Percentiles rank a stretch among this genome's conserved stretches.
Evolutionary conservation across 140 eudicot species (phyloP).

Genomic region (Bidens hawaiensis): DNA sequence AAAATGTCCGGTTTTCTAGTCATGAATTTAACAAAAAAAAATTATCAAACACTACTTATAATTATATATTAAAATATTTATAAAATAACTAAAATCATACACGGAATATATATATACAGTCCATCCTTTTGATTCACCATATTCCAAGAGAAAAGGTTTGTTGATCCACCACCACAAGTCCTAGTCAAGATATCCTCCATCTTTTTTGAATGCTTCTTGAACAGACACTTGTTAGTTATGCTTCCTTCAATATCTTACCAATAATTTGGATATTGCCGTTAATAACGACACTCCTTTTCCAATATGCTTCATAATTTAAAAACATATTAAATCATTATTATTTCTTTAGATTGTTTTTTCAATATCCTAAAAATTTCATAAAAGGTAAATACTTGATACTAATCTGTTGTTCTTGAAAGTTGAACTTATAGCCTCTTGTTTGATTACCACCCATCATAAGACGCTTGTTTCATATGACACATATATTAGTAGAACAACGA

Average conservation of each 20-base stretch:
- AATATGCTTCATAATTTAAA: neutral
- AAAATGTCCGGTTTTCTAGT: too few species aligned
- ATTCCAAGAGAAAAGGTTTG: conserved; percentile 15
- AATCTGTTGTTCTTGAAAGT: neutral
- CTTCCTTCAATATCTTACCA: conserved; percentile 19
- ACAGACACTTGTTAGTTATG: conserved; percentile 23
- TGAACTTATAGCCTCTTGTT: neutral
- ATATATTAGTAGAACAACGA: too few species aligned
- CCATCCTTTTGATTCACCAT: neutral
- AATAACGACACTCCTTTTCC: neutral
- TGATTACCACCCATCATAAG: neutral
- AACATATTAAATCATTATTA: too few species aligned
- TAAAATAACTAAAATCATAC: neutral
- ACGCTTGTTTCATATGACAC: neutral
- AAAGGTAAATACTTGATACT: neutral
- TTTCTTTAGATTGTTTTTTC: neutral
- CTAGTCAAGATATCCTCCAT: conserved; percentile 10
- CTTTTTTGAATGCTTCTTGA: conserved; percentile 28
- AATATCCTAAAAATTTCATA: neutral
- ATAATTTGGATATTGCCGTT: conserved; percentile 13
- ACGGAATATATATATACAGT: conserved; percentile 8
- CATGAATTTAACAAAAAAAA: too few species aligned
- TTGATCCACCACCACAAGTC: conserved; percentile 27
- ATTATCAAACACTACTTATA: neutral
- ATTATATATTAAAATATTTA: neutral